A percentile compares a stretch with the other conserved stretches of the same genome.
Evolutionary conservation across 257 asterid genomes (phyloP).

Genomic region (Solanum dulcamara): DNA sequence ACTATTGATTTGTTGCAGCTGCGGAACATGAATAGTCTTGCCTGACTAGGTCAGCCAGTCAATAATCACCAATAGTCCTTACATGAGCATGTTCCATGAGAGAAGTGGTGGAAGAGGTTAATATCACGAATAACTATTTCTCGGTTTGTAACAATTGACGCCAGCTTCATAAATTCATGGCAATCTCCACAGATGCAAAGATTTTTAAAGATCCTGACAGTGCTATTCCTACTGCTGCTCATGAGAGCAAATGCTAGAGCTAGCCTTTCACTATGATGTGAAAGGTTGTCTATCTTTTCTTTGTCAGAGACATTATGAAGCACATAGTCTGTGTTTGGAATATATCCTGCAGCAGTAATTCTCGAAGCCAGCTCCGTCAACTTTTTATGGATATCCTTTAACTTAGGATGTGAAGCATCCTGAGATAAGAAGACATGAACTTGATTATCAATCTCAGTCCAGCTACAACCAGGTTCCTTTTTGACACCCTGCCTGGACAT

Average conservation of each 20-base stretch:
- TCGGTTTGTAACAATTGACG: constrained; percentile 29
- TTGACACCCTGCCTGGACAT: constrained; percentile 56
- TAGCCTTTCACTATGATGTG: constrained; percentile 78
- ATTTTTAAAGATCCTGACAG: constrained; percentile 68
- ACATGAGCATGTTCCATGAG: constrained; percentile 56
- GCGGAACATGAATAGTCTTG: not conserved
- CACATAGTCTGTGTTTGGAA: constrained; percentile 33
- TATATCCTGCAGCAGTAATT: constrained; percentile 43
- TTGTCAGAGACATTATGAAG: constrained; percentile 50
- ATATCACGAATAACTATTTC: constrained; percentile 64
- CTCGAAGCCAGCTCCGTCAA: constrained; percentile 39
- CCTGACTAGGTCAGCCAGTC: not conserved
- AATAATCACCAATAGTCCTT: constrained; percentile 62
- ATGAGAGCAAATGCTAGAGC: constrained; percentile 70
- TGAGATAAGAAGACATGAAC: constrained; percentile 69
- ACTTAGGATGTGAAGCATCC: constrained; percentile 56
- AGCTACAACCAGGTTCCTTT: constrained; percentile 88
- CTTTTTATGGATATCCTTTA: constrained; percentile 39
- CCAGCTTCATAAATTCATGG: constrained; percentile 74
- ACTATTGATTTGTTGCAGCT: not conserved
- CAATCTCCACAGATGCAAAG: constrained; percentile 84
- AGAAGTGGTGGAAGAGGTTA: constrained; percentile 63
- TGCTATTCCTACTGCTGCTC: constrained; percentile 19
- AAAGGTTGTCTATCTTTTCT: constrained; percentile 44
- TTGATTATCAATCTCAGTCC: constrained; percentile 60